Percentiles rank a stretch among this genome's conserved stretches.
phyloP scores from a whole-genome alignment of 129 eudicot species.

The Flaveria robusta region DNA sequence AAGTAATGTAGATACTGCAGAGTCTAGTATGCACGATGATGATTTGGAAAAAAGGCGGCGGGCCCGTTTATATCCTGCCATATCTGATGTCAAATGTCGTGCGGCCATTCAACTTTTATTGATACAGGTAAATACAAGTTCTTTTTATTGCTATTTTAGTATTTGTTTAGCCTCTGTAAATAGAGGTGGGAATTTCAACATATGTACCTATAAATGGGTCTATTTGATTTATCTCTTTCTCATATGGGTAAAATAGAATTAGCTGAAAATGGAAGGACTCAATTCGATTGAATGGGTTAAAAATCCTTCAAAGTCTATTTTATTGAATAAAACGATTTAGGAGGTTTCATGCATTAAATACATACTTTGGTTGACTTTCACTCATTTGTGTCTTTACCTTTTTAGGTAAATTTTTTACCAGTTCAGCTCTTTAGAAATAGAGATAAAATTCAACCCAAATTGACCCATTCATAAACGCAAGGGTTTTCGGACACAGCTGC shows the following conservation, averaged over 20 bases:
- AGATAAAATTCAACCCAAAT: neutral
- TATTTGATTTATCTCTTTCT: neutral
- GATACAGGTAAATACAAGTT: constrained; percentile 74
- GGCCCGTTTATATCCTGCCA: constrained; percentile 54
- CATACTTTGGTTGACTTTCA: neutral
- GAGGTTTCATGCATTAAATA: neutral
- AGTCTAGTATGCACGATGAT: constrained; percentile 41
- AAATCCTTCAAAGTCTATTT: neutral
- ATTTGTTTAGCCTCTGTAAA: neutral
- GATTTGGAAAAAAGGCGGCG: constrained; percentile 47
- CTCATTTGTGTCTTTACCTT: neutral
- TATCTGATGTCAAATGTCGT: constrained; percentile 83
- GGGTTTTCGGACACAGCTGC: neutral
- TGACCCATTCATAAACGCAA: neutral
- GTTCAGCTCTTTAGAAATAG: neutral
- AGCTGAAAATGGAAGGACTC: neutral
- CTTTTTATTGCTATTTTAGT: neutral
- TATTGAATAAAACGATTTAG: neutral
- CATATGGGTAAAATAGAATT: neutral
- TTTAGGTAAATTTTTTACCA: neutral
- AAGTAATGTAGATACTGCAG: constrained; percentile 48
- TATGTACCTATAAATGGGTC: constrained; percentile 3
- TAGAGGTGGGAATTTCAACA: neutral
- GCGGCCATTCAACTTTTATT: constrained; percentile 88
- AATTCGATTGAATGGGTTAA: neutral